phyloP scores from a whole-genome alignment of 2,329 filamentous ascomycete genomes.

The Coniochaeta hoffmannii region DNA sequence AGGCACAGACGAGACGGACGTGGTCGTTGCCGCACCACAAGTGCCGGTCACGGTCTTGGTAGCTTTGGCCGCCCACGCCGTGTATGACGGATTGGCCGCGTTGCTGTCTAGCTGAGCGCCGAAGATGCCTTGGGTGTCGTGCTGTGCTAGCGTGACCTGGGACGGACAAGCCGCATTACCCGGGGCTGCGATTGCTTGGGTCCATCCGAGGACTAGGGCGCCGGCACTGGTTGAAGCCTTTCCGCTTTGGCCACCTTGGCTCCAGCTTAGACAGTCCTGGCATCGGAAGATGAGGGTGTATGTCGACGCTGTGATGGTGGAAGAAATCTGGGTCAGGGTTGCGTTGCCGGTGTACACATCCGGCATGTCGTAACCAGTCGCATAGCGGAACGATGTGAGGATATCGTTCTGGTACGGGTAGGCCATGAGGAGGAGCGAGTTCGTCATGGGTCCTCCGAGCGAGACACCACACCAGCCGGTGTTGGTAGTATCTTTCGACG shows the following conservation, averaged over 20 bases:
- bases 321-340: conserved; percentile 46
- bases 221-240: conserved; percentile 21
- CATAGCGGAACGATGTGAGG: conserved; percentile 44
- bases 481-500: conserved; percentile 26
- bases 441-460: conserved; percentile 44
- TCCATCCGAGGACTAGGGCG: conserved; percentile 38
- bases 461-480: conserved; percentile 47
- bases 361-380: conserved; percentile 45
- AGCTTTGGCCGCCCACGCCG: conserved; percentile 21
- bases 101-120: conserved; percentile 17
- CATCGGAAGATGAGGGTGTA: conserved; percentile 55
- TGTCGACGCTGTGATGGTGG: conserved; percentile 44
- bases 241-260: conserved; percentile 34
- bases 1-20: conserved; percentile 20
- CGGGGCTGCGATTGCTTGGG: conserved; percentile 33
- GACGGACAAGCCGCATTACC: conserved; percentile 25
- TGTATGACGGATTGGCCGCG: conserved; percentile 22
- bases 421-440: conserved; percentile 42
- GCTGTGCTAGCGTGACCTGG: conserved; percentile 21
- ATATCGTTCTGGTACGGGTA: conserved; percentile 41
- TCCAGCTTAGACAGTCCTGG: conserved; percentile 40
- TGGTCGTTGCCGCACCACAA: conserved; percentile 16
- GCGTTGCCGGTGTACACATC: conserved; percentile 51
- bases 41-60: conserved; percentile 20
- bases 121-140: conserved; percentile 24